Evolutionary conservation across 1,284 basidiomycete genomes (phyloP), one percentile per base, ranked within the genome.

Genomic region (Boletellus deceptivus): DNA sequence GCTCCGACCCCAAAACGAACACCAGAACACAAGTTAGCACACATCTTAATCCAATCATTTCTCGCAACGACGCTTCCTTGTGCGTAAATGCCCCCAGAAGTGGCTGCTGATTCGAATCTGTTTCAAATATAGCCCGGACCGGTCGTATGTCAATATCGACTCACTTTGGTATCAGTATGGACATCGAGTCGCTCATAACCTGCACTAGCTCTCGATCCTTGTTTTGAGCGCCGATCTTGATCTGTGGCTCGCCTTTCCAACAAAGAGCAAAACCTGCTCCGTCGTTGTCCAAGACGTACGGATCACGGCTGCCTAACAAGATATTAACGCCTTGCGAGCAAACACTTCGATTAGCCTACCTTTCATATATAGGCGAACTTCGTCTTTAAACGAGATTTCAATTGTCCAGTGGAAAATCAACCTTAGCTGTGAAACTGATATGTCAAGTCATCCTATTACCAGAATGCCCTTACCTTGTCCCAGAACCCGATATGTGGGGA

Each of bases 1-100:
- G 93, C 83, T 1, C 94, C 93, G 25, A 96, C 78, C 8, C 96
- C 96, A 70, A 94, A 95, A 27, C 91, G 80, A n/a, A 96, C 87
- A 16, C 95, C 95, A 50, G 91, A 90, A 27, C 82, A 78, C 57
- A 98, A 81, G 60, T 91, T 89, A 9, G 92, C 93, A 55, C 89
- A 91, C 25, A 91, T 65, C 68, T 84, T 79, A 50, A 69, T 66
- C 63, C 75, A 78, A 17, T 61, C 60, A 29, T 56, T 60, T 40
- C 63, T 55, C 40, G 67, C 54, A 18, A 51, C 65, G 40, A 46
- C 46, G 16, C 50, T 55, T 0, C 61, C 58, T 18, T 55, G 62
- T 25, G 59, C 52, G 6, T 59, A 47, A 29, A 63, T 50, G 31
- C 48, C 52, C 14, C 37, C 44, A 27, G 43, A 35, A 20, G 42